Evolutionary conservation across 345 rosid species (phyloP).

Genomic region (Punica granatum): DNA sequence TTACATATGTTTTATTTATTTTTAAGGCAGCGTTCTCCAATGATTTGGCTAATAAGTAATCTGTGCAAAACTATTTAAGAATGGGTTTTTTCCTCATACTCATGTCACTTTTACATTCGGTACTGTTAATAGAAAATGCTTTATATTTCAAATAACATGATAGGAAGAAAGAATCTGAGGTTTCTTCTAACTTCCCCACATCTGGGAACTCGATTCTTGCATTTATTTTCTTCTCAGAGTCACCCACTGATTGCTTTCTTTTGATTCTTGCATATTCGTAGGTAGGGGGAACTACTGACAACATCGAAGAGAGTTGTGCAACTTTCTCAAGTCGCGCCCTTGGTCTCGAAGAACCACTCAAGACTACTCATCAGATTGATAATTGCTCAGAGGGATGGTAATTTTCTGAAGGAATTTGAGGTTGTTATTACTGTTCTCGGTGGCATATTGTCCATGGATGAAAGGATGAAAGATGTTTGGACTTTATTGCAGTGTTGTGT

Average conservation of each 20-base stretch:
- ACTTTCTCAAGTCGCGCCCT: constrained; percentile 77
- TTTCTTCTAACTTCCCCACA: not conserved
- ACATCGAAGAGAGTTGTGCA: constrained; percentile 92
- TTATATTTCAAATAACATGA: too few species aligned
- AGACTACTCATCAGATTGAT: constrained; percentile 94
- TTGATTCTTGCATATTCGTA: constrained; percentile 9
- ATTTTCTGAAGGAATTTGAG: not conserved
- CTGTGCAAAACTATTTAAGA: too few species aligned
- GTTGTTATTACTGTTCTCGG: not conserved
- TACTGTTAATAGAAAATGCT: too few species aligned
- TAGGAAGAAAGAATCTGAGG: too few species aligned
- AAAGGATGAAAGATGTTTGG: constrained; percentile 5
- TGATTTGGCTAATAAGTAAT: too few species aligned
- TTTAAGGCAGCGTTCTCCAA: too few species aligned
- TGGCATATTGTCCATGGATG: not conserved
- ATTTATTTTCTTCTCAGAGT: not conserved
- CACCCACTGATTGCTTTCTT: not conserved
- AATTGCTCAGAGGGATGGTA: constrained; percentile 99
- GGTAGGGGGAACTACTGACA: constrained; percentile 95
- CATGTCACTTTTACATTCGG: too few species aligned
- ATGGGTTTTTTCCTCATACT: too few species aligned
- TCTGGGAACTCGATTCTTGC: not conserved
- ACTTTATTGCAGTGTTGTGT: constrained; percentile 56
- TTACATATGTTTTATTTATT: too few species aligned
- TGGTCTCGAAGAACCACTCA: constrained; percentile 48